Evolutionary conservation across 2,329 filamentous ascomycete species (phyloP).

Genomic region (Ascochyta lentis): DNA sequence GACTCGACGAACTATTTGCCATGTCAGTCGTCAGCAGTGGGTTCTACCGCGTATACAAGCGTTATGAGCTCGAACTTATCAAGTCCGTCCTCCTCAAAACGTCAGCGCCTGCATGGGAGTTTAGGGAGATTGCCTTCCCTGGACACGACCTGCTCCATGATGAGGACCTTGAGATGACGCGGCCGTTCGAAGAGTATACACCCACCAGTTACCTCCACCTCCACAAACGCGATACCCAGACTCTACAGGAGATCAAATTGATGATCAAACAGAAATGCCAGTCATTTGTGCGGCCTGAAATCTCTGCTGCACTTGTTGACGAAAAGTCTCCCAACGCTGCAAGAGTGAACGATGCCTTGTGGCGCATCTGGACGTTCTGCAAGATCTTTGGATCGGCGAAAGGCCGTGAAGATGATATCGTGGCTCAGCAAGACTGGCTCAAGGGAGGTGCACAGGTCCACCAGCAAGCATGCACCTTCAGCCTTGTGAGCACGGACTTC

Average conservation of each 20-base stretch:
- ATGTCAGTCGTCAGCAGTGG: constrained; percentile 61
- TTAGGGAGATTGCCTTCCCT: constrained; percentile 64
- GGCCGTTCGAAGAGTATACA: constrained; percentile 60
- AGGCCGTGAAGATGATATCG: constrained; percentile 64
- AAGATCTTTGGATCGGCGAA: constrained; percentile 67
- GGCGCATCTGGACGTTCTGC: constrained; percentile 72
- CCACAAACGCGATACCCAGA: constrained; percentile 60
- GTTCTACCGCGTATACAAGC: constrained; percentile 65
- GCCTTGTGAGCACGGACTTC: constrained; percentile 58
- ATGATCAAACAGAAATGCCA: constrained; percentile 63
- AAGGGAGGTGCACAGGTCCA: constrained; percentile 62
- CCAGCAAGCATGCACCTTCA: constrained; percentile 53
- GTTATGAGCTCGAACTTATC: constrained; percentile 62
- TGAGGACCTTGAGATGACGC: constrained; percentile 52
- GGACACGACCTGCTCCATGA: constrained; percentile 52
- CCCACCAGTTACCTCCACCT: constrained; percentile 59
- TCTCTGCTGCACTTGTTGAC: constrained; percentile 60
- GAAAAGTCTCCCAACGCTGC: constrained; percentile 54
- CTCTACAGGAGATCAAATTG: constrained; percentile 61
- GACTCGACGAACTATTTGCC: constrained; percentile 62
- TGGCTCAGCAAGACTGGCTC: constrained; percentile 68
- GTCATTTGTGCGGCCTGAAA: constrained; percentile 63
- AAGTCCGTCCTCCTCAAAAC: constrained; percentile 59
- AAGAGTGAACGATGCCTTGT: constrained; percentile 67
- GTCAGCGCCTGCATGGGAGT: constrained; percentile 66